phyloP scores from a whole-genome alignment of 306 rosid genomes.

The Comarum palustre region DNA sequence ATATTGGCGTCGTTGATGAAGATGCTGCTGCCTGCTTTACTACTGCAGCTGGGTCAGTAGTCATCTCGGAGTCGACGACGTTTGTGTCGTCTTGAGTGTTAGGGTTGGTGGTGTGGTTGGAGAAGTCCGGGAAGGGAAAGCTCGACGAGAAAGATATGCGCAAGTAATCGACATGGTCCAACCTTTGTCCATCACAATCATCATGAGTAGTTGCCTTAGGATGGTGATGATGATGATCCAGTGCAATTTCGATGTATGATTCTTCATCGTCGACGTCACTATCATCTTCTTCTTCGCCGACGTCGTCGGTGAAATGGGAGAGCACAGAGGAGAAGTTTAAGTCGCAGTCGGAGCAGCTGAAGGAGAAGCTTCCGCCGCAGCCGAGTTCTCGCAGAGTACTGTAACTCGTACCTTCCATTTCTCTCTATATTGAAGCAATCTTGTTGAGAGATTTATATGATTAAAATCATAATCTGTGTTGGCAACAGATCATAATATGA shows the following conservation, averaged over 20 bases:
- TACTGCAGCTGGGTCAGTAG: neutral
- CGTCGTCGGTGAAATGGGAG: slow-evolving; percentile 24
- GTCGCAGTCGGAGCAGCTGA: slow-evolving; percentile 19
- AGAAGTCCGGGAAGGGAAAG: slow-evolving; percentile 17
- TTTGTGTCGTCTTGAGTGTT: neutral
- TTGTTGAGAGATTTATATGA: neutral
- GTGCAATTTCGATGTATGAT: slow-evolving; percentile 47
- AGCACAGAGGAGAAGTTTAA: slow-evolving; percentile 19
- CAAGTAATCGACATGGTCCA: slow-evolving; percentile 17
- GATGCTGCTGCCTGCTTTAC: neutral
- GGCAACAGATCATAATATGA: slow-evolving; percentile 8
- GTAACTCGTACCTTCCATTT: slow-evolving; percentile 3
- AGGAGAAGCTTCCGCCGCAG: slow-evolving; percentile 28
- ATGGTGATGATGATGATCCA: slow-evolving; percentile 19
- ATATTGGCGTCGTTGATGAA: neutral
- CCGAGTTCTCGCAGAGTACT: neutral
- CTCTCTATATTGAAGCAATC: slow-evolving; percentile 1
- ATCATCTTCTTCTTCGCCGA: slow-evolving; percentile 21
- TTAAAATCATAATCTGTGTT: neutral
- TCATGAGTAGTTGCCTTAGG: neutral
- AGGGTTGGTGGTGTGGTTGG: slow-evolving; percentile 7
- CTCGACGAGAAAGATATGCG: slow-evolving; percentile 56
- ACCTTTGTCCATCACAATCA: neutral
- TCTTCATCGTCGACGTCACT: slow-evolving; percentile 20
- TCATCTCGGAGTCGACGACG: neutral